Evolutionary conservation across 176 grass and related monocot species (phyloP), one percentile per base, ranked within the genome.

Genomic region (Carex cristatella): DNA sequence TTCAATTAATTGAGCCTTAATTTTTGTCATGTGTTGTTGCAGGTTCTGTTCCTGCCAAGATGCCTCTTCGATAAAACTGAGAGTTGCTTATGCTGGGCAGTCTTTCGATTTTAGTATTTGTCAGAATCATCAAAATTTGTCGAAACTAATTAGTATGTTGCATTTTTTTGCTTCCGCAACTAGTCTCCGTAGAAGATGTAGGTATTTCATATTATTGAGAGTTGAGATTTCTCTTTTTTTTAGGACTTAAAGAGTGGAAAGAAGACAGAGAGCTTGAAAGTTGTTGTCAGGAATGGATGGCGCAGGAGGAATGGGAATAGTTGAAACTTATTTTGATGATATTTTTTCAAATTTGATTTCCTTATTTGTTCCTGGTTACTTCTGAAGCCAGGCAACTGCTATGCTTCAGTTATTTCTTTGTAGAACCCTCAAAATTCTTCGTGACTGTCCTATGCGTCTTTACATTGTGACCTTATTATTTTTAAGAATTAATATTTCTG

Each of bases 101-200:
- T 42, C n/a, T 23, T 23, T 33, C 16, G 1, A 49, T 10, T 19
- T 69, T 40, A 74, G 7, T 70, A 30, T 54, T 28, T 40, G 53
- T 6, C 12, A 37, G 66, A 74, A 72, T n/a, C 18, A 67, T 84
- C 9, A 73, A 74, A 84, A 58, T 71, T 59, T 30, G 35, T 84
- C 66, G 68, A 84, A 69, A 32, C 5, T 71, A 9, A 15, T 8
- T 42, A n/a, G 15, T 70, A 8, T 70, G 33, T 44, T 70, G 4
- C n/a, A 60, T 60, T 37, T 37, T 37, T 6, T 33, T 28, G 31
- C 32, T 32, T 68, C 32, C 3, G 13, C 31, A 35, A 68, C 4
- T 68, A 42, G 3, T 70, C 35, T n/a, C 1, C 2, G 18, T 42
- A 49, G 12, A 74, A n/a, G 7, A 74, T 74, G 2, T 73, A 73